phyloP scores from a whole-genome alignment of 1,284 basidiomycete genomes.

The Cerioporus squamosus region DNA sequence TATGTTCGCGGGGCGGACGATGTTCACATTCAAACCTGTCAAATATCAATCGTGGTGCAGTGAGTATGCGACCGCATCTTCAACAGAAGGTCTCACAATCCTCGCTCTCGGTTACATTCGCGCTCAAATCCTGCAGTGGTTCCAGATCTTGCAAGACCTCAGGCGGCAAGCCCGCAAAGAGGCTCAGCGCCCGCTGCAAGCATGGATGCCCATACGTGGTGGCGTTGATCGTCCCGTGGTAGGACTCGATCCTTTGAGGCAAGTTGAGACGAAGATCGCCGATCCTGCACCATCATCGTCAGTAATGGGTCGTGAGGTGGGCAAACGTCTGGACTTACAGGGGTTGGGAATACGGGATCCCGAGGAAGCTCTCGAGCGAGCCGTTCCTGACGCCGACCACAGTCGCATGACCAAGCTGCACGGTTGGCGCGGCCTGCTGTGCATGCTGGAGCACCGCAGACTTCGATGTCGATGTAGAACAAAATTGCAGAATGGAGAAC shows the following conservation, averaged over 20 bases:
- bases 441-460: too few relatives aligned
- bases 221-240: not conserved
- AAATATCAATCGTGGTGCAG: not conserved
- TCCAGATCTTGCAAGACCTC: not conserved
- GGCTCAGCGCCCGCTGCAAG: not conserved
- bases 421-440: not conserved
- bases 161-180: not conserved
- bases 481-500: too few relatives aligned
- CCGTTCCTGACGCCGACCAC: slow-evolving; percentile 5
- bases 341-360: slow-evolving; percentile 56
- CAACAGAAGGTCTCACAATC: not conserved
- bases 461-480: too few relatives aligned
- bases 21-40: slow-evolving; percentile 1
- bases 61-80: too few relatives aligned
- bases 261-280: slow-evolving; percentile 43
- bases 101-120: not conserved
- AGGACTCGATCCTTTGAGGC: slow-evolving; percentile 31
- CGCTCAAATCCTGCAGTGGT: not conserved
- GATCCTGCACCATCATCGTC: slow-evolving; percentile 4
- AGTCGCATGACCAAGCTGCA: slow-evolving; percentile 1
- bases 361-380: slow-evolving; percentile 44
- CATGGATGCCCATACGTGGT: not conserved
- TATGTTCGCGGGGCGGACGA: not conserved
- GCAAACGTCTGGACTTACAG: slow-evolving; percentile 32
- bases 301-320: too few relatives aligned